Conservation (phyloP, 1,139 yeast species). For the Candida glucosophila region DNA sequence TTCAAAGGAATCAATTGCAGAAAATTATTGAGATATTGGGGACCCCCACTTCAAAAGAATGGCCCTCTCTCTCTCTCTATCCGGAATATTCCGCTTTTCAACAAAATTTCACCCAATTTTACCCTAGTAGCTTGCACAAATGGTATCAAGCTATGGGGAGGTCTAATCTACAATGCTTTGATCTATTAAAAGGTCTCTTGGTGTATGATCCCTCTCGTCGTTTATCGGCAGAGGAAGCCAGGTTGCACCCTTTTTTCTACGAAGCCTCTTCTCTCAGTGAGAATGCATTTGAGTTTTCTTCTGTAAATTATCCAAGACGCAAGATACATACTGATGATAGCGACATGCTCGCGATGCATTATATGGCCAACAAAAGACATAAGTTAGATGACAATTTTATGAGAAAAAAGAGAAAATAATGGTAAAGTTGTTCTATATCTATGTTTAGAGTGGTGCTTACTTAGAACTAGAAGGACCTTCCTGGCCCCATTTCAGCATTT, state of each 20-base stretch:
- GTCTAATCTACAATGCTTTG: slow-evolving; percentile 57
- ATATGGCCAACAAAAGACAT: too few species aligned
- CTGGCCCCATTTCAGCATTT: too few species aligned
- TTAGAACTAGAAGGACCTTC: too few species aligned
- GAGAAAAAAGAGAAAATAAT: too few species aligned
- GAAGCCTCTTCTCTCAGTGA: slow-evolving; percentile 59
- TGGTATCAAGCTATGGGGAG: slow-evolving; percentile 88
- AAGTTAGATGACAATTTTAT: too few species aligned
- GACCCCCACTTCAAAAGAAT: slow-evolving; percentile 62
- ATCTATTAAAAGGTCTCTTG: slow-evolving; percentile 54
- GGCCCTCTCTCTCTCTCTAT: slow-evolving; percentile 74
- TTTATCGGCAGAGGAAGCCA: slow-evolving; percentile 53
- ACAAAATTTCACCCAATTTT: slow-evolving; percentile 40
- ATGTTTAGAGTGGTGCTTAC: too few species aligned
- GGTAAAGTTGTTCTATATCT: too few species aligned
- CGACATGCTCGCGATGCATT: too few species aligned
- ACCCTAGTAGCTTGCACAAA: slow-evolving; percentile 59
- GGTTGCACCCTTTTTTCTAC: slow-evolving; percentile 66
- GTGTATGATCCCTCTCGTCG: slow-evolving; percentile 82
- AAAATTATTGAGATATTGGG: slow-evolving; percentile 89
- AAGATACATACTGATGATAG: slow-evolving; percentile 73
- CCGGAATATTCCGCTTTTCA: slow-evolving; percentile 70
- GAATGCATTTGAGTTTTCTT: slow-evolving; percentile 62
- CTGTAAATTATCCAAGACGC: slow-evolving; percentile 59
- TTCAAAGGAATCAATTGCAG: slow-evolving; percentile 85